Percentiles rank a stretch among this genome's conserved stretches.
These are phyloP conservation scores for Capronia coronata DNA, from an alignment of 2,329 filamentous ascomycete genomes.

Conservation along the genomic window DNA sequence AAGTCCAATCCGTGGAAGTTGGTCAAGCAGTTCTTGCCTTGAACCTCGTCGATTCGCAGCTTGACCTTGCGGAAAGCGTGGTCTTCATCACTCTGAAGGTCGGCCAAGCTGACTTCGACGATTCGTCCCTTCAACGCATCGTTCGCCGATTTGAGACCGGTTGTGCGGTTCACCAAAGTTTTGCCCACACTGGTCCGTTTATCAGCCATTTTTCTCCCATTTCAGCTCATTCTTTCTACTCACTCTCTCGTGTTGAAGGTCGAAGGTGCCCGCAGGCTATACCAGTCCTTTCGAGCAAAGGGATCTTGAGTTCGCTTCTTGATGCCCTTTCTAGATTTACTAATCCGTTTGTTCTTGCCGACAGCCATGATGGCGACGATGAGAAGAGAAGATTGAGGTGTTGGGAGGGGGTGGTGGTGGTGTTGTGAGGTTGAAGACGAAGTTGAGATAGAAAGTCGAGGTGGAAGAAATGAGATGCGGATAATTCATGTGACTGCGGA, in stretches of 20 bases:
- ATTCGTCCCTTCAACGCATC: conserved; percentile 98
- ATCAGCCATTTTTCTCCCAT: conserved; percentile 23
- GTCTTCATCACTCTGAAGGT: conserved; percentile 99
- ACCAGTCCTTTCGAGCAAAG: conserved; percentile 99
- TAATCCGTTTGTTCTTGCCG: conserved; percentile 99
- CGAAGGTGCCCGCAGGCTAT: conserved; percentile 94
- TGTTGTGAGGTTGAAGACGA: neutral
- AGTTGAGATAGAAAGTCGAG: neutral
- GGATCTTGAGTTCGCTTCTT: conserved; percentile 99
- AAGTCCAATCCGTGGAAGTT: conserved; percentile 99
- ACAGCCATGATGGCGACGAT: conserved; percentile 64
- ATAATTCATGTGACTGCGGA: neutral
- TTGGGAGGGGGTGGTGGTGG: conserved; percentile 6
- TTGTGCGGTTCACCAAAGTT: conserved; percentile 98
- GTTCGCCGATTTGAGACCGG: conserved; percentile 99
- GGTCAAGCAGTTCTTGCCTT: conserved; percentile 99
- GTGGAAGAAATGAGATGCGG: neutral
- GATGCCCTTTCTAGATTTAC: conserved; percentile 99
- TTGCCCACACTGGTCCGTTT: conserved; percentile 81
- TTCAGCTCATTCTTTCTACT: conserved; percentile 37
- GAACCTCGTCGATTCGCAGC: conserved; percentile 96
- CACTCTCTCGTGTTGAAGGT: conserved; percentile 97
- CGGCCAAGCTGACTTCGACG: conserved; percentile 96
- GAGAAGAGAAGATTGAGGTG: too few relatives aligned
- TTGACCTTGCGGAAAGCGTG: conserved; percentile 99